These are phyloP conservation scores for Chrysoporthe puriensis DNA, from an alignment of 2,329 filamentous ascomycete genomes.

Conservation along the genomic window DNA sequence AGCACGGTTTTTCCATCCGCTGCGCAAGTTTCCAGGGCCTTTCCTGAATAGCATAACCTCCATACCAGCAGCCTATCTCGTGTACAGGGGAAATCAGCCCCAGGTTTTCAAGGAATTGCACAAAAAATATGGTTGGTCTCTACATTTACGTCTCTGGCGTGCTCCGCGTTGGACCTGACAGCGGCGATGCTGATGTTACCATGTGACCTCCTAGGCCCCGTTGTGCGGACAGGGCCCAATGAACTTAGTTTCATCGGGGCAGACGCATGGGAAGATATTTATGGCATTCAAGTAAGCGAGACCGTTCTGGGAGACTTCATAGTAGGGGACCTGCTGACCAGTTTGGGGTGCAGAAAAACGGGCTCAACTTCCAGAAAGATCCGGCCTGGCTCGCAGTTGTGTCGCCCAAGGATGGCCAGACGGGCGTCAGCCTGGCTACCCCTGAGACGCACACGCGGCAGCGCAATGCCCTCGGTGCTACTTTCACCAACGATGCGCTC, in stretches of 20 bases:
- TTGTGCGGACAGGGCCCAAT: constrained; percentile 35
- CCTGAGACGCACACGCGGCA: constrained; percentile 34
- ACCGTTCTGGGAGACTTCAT: rapidly evolving
- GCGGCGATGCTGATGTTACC: not conserved
- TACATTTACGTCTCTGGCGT: not conserved
- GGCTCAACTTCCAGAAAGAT: constrained; percentile 36
- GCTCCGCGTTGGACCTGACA: not conserved
- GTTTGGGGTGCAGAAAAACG: constrained; percentile 21
- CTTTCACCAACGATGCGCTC: constrained; percentile 35
- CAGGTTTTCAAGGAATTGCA: constrained; percentile 34
- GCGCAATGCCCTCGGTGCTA: constrained; percentile 33
- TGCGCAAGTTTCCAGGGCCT: constrained; percentile 34
- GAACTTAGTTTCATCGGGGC: constrained; percentile 36
- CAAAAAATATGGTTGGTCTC: constrained; percentile 33
- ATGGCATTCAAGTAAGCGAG: constrained; percentile 33
- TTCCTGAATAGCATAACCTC: constrained; percentile 33
- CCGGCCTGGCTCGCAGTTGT: constrained; percentile 33
- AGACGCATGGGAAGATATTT: constrained; percentile 38
- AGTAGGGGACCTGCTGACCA: not conserved
- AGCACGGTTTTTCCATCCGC: constrained; percentile 32
- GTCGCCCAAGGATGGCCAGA: constrained; percentile 16
- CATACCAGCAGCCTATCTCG: constrained; percentile 31
- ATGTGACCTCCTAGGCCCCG: constrained; percentile 28
- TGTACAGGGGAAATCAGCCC: constrained; percentile 35
- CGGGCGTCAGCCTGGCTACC: constrained; percentile 26